Conservation (phyloP, 805 yeast species). For the Ogataea paradorogensis region DNA sequence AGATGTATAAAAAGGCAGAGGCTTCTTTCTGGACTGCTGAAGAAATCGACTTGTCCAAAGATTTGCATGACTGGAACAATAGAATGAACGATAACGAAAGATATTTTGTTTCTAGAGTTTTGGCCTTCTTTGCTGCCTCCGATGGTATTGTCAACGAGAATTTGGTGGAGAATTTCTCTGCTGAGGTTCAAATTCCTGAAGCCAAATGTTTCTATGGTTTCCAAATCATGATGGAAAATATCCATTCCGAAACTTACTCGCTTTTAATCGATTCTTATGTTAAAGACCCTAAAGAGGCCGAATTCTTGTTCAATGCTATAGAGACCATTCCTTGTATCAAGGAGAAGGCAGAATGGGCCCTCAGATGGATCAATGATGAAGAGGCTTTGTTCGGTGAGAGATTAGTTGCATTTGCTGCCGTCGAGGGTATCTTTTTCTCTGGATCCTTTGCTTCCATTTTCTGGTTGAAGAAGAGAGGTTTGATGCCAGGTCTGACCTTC, state of each 20-base stretch:
- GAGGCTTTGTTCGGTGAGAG: constrained; percentile 93
- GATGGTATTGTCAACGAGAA: constrained; percentile 98
- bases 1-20: constrained; percentile 97
- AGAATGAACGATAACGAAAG: constrained; percentile 87
- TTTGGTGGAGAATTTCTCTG: constrained; percentile 94
- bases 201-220: constrained; percentile 98
- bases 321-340: constrained; percentile 95
- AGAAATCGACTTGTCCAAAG: constrained; percentile 95
- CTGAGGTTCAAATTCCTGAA: constrained; percentile 96
- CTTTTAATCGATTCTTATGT: constrained; percentile 91
- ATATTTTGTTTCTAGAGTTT: constrained; percentile 84
- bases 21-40: constrained; percentile 99
- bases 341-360: constrained; percentile 98
- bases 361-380: constrained; percentile 91
- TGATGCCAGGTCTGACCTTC: constrained; percentile 98
- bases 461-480: constrained; percentile 98
- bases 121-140: constrained; percentile 97
- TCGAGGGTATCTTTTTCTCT: constrained; percentile 97
- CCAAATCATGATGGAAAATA: constrained; percentile 99
- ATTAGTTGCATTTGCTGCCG: constrained; percentile 97
- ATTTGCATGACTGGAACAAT: constrained; percentile 88
- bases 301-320: constrained; percentile 89
- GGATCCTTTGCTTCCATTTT: constrained; percentile 98
- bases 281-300: constrained; percentile 92
- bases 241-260: constrained; percentile 96